Conservation (phyloP, 331 rosid genomes). For the Acacia pycnantha region DNA sequence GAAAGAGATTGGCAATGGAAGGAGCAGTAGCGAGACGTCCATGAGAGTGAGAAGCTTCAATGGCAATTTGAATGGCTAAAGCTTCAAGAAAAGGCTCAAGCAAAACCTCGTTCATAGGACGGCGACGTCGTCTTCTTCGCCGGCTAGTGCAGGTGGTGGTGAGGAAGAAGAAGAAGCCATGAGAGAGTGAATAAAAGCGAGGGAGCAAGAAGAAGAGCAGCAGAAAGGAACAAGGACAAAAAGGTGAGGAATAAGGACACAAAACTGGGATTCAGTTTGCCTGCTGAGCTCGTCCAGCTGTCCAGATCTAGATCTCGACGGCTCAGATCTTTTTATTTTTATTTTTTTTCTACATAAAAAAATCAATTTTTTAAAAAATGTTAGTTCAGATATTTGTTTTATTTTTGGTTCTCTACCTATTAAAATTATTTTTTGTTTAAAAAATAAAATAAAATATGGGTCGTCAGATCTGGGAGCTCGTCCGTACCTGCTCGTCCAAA, state of each 20-base stretch:
- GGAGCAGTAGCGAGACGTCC: slow-evolving; percentile 71
- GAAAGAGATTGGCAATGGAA: slow-evolving; percentile 69
- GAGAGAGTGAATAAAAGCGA: slow-evolving; percentile 13
- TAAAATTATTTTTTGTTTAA: too few species aligned
- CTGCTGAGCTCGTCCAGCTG: too few species aligned
- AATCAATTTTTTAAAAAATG: too few species aligned
- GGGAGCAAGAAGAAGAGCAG: slow-evolving; percentile 21
- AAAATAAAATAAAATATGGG: too few species aligned
- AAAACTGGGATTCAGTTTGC: too few species aligned
- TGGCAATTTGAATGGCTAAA: slow-evolving; percentile 71
- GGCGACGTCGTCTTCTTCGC: slow-evolving; percentile 26
- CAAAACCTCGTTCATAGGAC: slow-evolving; percentile 57
- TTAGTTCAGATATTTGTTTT: too few species aligned
- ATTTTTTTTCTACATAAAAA: too few species aligned
- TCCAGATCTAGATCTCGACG: too few species aligned
- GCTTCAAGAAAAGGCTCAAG: slow-evolving; percentile 74
- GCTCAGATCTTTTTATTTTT: too few species aligned
- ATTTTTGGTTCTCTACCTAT: too few species aligned
- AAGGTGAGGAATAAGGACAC: not conserved
- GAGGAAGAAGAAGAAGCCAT: slow-evolving; percentile 41
- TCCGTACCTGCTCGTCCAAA: too few species aligned
- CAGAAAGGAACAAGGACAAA: slow-evolving; percentile 57
- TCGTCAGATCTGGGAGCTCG: too few species aligned
- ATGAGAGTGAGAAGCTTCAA: slow-evolving; percentile 50
- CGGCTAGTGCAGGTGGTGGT: not conserved